Base-by-base conservation (phyloP, 768 basidiomycete species). In the Leccinum uliginosum region DNA sequence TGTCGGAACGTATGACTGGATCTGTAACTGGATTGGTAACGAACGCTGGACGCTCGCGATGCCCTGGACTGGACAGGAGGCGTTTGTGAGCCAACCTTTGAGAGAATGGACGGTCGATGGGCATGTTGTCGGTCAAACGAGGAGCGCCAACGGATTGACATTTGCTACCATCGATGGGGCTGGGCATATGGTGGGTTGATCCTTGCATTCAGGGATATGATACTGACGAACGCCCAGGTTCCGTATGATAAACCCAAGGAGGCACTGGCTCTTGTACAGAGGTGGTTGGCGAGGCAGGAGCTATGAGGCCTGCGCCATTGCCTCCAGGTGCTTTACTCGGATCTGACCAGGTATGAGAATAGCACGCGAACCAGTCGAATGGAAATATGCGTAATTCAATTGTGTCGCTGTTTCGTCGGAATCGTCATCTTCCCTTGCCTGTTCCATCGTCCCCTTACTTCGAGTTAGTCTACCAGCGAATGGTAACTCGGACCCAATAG, bases 1-100 rank as follows among this genome's bases (percentile, higher is more conserved):
- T 60, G 85, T 84, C 1, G 87, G 87, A 19, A 86, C 83, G 45
- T 86, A 85, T 60, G 86, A 89, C 64, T 89, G 86, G 86, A 86
- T 86, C 59, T 91, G 88, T 66, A 89, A 90, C 66, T 88, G 83
- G 82, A 72, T 89, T 27, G 84, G 86, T 15, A 93, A 92, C 71
- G 82, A 82, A 64, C 75, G 83, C 43, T 92, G 91, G 91, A 81
- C 86, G 7, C 80, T 89, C 50, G 75, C 79, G 57, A 74, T 93
- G 51, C 80, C 86, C 52, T 92, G 91, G 91, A 81, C 79, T 47
- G 87, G 87, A 3, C 71, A 76, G 48, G 74, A 75, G 40, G 78
- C 64, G 6, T 91, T 85, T 69, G 69, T 67, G 2, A 65, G 61
- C 15, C 75, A 75, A 15, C 71, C 76, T 24, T 79, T 83, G 75